These are phyloP conservation scores for Curvularia spicifera DNA, from an alignment of 2,329 filamentous ascomycete species.

Conservation along the genomic window DNA sequence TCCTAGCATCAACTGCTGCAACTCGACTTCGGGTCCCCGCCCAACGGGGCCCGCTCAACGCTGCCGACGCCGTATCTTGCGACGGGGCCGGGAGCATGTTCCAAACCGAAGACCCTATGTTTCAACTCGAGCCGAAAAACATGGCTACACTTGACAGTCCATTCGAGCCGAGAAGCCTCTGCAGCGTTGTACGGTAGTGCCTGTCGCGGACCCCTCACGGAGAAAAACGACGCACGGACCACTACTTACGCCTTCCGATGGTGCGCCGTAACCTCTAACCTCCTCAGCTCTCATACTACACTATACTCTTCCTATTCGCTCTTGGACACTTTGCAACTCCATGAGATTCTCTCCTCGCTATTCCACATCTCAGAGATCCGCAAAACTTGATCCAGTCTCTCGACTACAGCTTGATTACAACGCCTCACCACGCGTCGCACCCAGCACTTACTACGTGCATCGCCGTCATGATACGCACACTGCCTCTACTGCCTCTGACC, in stretches of 20 bases:
- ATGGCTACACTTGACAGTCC: background rate
- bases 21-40: constrained; percentile 44
- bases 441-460: background rate
- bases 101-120: constrained; percentile 29
- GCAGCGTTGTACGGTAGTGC: constrained; percentile 8
- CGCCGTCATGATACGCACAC: background rate
- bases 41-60: constrained; percentile 25
- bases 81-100: constrained; percentile 37
- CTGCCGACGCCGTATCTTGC: constrained; percentile 27
- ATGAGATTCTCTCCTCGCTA: background rate
- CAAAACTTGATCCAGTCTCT: background rate
- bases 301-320: background rate
- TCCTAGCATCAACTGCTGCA: constrained; percentile 22
- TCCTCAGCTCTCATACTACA: background rate
- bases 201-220: constrained; percentile 17
- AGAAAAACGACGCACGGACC: constrained; percentile 16
- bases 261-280: constrained; percentile 6
- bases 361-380: background rate
- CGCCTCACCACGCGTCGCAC: background rate
- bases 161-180: background rate
- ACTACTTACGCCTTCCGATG: constrained; percentile 1
- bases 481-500: background rate
- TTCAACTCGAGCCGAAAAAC: constrained; percentile 13
- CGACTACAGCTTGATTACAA: background rate
- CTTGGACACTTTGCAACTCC: no score